Evolutionary conservation across 1,284 basidiomycete genomes (phyloP), one percentile per base, ranked within the genome.

Genomic region (Ceratobasidium papillatum): DNA sequence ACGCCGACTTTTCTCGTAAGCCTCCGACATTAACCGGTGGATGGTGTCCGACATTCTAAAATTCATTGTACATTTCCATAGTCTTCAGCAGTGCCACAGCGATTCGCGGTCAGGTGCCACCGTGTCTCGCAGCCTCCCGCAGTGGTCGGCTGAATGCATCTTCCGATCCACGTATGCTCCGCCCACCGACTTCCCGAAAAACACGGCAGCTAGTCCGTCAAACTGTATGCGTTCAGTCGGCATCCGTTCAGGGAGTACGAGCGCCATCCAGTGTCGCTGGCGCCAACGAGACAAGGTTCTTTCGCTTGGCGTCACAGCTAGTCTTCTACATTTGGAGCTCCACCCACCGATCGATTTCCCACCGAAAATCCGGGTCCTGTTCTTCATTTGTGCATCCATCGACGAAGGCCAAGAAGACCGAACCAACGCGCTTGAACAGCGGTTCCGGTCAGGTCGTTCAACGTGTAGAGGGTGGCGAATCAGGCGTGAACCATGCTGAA

Each of bases 231-330:
- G 25, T 43, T 25, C 12, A 45, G 36, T 45, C 38, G 52, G 56
- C 56, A 47, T 56, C 32, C 32, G 30, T 56, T 30, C 45, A 25
- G 25, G 22, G n/a, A 17, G 12, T 30, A 30, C 25, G 25, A 38
- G 27, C 59, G 59, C 61, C 61, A 22, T 45, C 61, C 17, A 45
- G 41, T 56, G 52, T 63, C 38, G 9, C 25, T 62, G 11, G 52
- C 52, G 25, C 52, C 54, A 56, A 27, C 38, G 3, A 7, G 45
- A 47, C 19, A 47, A 25, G n/a, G 22, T 45, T 62, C 38, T 25
- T 47, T 45, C 27, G 61, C 61, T 63, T 47, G 61, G 61, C 43
- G 61, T 63, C 61, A 63, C 61, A 61, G 59, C 38, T 17, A 32
- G 17, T n/a, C 17, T 25, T 9, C 25, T 36, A 45, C 22, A 43